phyloP scores from a whole-genome alignment of 257 asterid species.

The Sherardia arvensis region DNA sequence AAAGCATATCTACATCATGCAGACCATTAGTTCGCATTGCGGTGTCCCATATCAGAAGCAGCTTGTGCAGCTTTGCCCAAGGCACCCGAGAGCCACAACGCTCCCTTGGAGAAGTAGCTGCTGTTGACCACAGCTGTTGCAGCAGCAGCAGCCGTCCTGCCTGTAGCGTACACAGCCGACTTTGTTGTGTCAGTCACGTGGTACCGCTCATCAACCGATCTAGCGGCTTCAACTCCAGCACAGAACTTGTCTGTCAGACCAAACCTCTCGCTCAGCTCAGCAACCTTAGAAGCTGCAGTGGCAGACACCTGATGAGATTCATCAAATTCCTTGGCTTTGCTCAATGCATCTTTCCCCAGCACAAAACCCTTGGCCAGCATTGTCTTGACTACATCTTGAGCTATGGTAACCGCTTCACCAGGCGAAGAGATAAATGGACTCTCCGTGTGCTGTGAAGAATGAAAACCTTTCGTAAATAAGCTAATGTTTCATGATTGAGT shows the following conservation, averaged over 20 bases:
- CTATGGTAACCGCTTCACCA: conserved; percentile 77
- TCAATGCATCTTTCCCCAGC: conserved; percentile 75
- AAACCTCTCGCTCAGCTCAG: conserved; percentile 64
- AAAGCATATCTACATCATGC: neutral
- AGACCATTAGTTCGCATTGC: conserved; percentile 19
- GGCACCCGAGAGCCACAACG: conserved; percentile 86
- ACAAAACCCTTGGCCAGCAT: conserved; percentile 72
- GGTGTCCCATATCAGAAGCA: conserved; percentile 73
- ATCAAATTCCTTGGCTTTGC: conserved; percentile 72
- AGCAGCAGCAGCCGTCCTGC: conserved; percentile 69
- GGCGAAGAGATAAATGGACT: conserved; percentile 47
- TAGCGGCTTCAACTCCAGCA: conserved; percentile 76
- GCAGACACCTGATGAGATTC: conserved; percentile 89
- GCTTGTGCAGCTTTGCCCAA: conserved; percentile 62
- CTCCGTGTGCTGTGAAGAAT: conserved; percentile 26
- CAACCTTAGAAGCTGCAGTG: conserved; percentile 84
- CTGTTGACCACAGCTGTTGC: conserved; percentile 66
- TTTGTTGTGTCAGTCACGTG: conserved; percentile 54
- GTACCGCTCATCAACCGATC: conserved; percentile 52
- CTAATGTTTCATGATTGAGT: neutral
- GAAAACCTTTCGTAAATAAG: neutral
- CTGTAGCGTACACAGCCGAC: conserved; percentile 72
- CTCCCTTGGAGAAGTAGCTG: conserved; percentile 73
- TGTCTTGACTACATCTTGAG: conserved; percentile 81
- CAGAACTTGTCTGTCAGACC: conserved; percentile 74